Percentiles rank a stretch among this genome's conserved stretches.
Evolutionary conservation across 352 stramenopile genomes (phyloP).

Genomic region (Pythium volutum): DNA sequence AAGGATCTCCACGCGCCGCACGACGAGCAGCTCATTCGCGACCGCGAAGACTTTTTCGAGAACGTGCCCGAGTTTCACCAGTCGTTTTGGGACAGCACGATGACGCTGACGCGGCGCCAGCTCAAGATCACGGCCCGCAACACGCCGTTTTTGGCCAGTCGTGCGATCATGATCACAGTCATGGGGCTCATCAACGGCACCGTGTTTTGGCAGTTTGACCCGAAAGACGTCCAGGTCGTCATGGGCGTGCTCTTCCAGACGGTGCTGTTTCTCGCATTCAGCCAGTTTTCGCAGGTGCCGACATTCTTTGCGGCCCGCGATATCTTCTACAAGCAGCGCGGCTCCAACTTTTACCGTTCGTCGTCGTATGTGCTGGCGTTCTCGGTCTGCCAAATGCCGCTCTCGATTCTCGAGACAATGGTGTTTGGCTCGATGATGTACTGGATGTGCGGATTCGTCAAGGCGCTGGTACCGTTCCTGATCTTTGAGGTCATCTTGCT

Average conservation of each 20-base stretch:
- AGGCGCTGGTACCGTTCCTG: conserved; percentile 38
- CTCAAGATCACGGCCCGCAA: conserved; percentile 31
- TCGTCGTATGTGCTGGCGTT: conserved; percentile 55
- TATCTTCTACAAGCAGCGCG: conserved; percentile 70
- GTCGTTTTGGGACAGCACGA: conserved; percentile 25
- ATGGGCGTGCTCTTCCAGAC: conserved; percentile 67
- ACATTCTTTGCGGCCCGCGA: conserved; percentile 47
- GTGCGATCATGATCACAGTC: conserved; percentile 31
- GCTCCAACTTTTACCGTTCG: conserved; percentile 70
- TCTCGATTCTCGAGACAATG: conserved; percentile 47
- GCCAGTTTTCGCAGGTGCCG: conserved; percentile 59
- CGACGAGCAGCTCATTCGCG: conserved; percentile 85
- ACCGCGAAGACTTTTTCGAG: conserved; percentile 39
- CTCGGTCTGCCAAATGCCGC: conserved; percentile 30
- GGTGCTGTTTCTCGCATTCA: conserved; percentile 67
- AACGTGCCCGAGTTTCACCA: conserved; percentile 27
- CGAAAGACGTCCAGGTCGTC: conserved; percentile 29
- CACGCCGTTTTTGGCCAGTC: conserved; percentile 24
- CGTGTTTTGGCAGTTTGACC: conserved; percentile 35
- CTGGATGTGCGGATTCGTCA: conserved; percentile 66
- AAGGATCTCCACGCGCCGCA: conserved; percentile 70
- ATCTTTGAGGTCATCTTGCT: conserved; percentile 59
- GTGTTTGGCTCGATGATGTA: conserved; percentile 73
- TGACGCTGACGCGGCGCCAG: conserved; percentile 28
- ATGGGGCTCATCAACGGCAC: conserved; percentile 34